Percentiles rank a stretch among this genome's conserved stretches.
Evolutionary conservation across 225 moss, liverwort and hornwort genomes (phyloP).

Genomic region (Bryum argenteum): DNA sequence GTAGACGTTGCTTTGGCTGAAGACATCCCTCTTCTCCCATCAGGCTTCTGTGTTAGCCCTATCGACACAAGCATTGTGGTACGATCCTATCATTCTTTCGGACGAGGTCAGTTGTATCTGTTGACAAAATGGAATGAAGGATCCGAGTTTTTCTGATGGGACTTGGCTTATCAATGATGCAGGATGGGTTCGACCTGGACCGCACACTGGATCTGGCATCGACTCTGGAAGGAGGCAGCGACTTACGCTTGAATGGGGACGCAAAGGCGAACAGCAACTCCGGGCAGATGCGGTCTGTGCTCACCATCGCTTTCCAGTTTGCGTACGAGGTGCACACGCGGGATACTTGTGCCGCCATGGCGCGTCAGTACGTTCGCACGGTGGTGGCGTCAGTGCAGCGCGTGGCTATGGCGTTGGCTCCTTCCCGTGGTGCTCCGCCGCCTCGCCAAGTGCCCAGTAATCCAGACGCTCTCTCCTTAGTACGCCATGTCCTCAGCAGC

Average conservation of each 20-base stretch:
- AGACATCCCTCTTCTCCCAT: conserved; percentile 74
- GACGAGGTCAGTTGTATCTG: no score
- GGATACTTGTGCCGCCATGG: conserved; percentile 86
- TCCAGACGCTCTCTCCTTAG: conserved; percentile 80
- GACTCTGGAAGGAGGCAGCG: conserved; percentile 88
- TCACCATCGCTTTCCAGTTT: conserved; percentile 97
- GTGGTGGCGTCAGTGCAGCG: conserved; percentile 97
- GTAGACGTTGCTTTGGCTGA: conserved; percentile 89
- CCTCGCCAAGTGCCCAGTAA: conserved; percentile 68
- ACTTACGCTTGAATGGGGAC: conserved; percentile 79
- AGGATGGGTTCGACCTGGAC: conserved; percentile 89
- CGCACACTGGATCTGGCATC: conserved; percentile 93
- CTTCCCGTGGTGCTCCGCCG: conserved; percentile 65
- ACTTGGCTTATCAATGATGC: conserved; percentile 2
- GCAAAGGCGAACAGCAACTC: conserved; percentile 41
- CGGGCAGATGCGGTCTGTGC: conserved; percentile 85
- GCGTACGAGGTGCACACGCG: conserved; percentile 93
- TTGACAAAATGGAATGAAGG: no score
- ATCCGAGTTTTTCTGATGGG: no score
- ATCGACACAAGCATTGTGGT: conserved; percentile 83
- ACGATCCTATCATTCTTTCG: conserved; percentile 1
- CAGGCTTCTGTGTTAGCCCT: conserved; percentile 85
- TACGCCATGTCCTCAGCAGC: conserved; percentile 78
- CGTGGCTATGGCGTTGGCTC: conserved; percentile 93
- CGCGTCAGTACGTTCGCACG: conserved; percentile 90